These are phyloP conservation scores for Geotrichum fermentans DNA, from an alignment of 1,139 yeast genomes.

Conservation along the genomic window DNA sequence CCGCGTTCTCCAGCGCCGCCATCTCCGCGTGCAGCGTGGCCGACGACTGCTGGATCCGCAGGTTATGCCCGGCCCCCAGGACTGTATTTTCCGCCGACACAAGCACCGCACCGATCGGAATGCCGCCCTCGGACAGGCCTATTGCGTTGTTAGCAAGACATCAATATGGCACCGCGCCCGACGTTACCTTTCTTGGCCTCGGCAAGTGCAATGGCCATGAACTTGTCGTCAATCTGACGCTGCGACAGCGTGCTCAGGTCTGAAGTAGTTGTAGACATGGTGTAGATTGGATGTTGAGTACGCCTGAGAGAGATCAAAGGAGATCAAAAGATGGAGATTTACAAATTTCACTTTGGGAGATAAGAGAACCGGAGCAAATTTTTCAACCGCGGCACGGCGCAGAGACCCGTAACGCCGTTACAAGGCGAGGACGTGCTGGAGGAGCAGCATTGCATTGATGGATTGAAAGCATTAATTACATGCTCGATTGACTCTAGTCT, in stretches of 20 bases:
- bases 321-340: neutral
- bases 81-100: conserved; percentile 69
- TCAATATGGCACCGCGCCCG: neutral
- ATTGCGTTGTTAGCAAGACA: conserved; percentile 1
- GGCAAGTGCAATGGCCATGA: conserved; percentile 34
- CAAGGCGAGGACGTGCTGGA: too few relatives aligned
- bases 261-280: neutral
- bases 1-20: conserved; percentile 82
- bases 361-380: neutral
- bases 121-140: conserved; percentile 80
- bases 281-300: neutral
- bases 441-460: too few relatives aligned
- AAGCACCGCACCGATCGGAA: conserved; percentile 82
- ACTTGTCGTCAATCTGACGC: conserved; percentile 26
- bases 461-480: too few relatives aligned
- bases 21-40: conserved; percentile 90
- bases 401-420: too few relatives aligned
- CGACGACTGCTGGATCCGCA: conserved; percentile 69
- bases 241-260: neutral
- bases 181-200: conserved; percentile 33
- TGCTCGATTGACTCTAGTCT: neutral
- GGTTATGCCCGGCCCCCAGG: conserved; percentile 82
- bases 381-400: too few relatives aligned
- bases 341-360: too few relatives aligned
- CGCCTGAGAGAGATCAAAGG: neutral